Conservation (phyloP, 768 basidiomycete genomes). For the Kwoniella sp. region DNA sequence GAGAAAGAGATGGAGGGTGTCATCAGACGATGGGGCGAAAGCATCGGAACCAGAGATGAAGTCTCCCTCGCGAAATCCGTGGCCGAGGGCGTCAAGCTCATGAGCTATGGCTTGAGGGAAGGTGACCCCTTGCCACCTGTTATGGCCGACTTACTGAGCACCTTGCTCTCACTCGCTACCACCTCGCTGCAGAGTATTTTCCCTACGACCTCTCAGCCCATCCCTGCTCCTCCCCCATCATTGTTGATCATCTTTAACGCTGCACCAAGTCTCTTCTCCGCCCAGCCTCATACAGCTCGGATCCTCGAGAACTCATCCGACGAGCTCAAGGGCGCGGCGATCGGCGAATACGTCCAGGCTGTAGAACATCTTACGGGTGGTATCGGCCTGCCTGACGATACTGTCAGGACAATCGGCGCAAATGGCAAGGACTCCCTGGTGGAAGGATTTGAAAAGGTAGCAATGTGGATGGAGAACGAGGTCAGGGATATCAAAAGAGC, state of each 20-base stretch:
- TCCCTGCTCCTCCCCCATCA: slow-evolving; percentile 39
- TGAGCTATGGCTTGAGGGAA: slow-evolving; percentile 27
- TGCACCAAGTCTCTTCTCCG: slow-evolving; percentile 23
- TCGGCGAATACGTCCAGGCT: slow-evolving; percentile 51
- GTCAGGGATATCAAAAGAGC: slow-evolving; percentile 35
- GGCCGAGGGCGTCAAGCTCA: slow-evolving; percentile 35
- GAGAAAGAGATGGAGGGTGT: slow-evolving; percentile 47
- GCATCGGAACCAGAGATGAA: slow-evolving; percentile 34
- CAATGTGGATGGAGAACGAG: slow-evolving; percentile 52
- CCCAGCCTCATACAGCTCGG: slow-evolving; percentile 18
- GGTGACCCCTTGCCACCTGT: slow-evolving; percentile 30
- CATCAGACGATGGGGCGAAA: slow-evolving; percentile 38
- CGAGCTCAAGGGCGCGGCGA: slow-evolving; percentile 48
- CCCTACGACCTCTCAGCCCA: slow-evolving; percentile 31
- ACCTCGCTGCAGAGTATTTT: slow-evolving; percentile 34
- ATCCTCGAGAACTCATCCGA: slow-evolving; percentile 38
- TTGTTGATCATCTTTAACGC: slow-evolving; percentile 35
- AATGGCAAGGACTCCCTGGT: slow-evolving; percentile 35
- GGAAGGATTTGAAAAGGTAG: slow-evolving; percentile 49
- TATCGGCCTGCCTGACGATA: slow-evolving; percentile 22
- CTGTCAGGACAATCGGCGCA: slow-evolving; percentile 6
- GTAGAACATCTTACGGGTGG: slow-evolving; percentile 39
- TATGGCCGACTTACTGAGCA: slow-evolving; percentile 24
- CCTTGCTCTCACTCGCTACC: slow-evolving; percentile 25
- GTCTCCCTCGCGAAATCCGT: slow-evolving; percentile 31